Evolutionary conservation across 2,329 filamentous ascomycete species (phyloP).

Genomic region (Periglandula ipomoeae): DNA sequence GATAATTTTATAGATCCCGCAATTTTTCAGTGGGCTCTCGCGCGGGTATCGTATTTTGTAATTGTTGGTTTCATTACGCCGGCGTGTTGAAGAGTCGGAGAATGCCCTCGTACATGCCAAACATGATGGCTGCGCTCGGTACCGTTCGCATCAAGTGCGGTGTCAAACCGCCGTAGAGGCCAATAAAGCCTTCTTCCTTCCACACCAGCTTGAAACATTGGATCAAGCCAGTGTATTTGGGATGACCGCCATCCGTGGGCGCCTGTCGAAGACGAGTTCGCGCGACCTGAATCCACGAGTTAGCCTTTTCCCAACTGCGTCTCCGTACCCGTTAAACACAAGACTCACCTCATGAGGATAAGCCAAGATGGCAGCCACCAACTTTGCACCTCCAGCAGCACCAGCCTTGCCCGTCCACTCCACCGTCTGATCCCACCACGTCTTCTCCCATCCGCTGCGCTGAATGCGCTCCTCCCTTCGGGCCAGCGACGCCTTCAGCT

Average conservation of each 20-base stretch:
- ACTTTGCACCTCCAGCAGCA: constrained; percentile 76
- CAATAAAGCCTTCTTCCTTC: constrained; percentile 79
- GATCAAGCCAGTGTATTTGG: constrained; percentile 80
- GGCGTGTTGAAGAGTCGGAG: constrained; percentile 36
- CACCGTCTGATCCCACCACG: constrained; percentile 63
- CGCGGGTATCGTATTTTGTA: not conserved
- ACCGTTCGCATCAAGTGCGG: constrained; percentile 87
- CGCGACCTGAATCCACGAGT: constrained; percentile 47
- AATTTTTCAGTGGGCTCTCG: not conserved
- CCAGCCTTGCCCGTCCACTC: constrained; percentile 71
- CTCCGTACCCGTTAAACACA: not conserved
- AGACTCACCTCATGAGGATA: constrained; percentile 85
- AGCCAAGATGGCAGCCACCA: constrained; percentile 72
- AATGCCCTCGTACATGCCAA: constrained; percentile 70
- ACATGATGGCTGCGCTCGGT: constrained; percentile 91
- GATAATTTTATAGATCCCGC: not conserved
- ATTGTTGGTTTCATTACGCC: constrained; percentile 15
- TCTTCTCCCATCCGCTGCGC: constrained; percentile 52
- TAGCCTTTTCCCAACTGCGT: not conserved
- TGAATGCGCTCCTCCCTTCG: constrained; percentile 50
- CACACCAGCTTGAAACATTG: constrained; percentile 85
- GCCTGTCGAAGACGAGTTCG: constrained; percentile 79
- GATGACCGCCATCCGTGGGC: constrained; percentile 58
- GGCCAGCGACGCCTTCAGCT: constrained; percentile 70
- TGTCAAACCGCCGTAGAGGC: constrained; percentile 82